These are phyloP conservation scores for Alternaria burnsii DNA, from an alignment of 2,329 filamentous ascomycete genomes.

Conservation along the genomic window DNA sequence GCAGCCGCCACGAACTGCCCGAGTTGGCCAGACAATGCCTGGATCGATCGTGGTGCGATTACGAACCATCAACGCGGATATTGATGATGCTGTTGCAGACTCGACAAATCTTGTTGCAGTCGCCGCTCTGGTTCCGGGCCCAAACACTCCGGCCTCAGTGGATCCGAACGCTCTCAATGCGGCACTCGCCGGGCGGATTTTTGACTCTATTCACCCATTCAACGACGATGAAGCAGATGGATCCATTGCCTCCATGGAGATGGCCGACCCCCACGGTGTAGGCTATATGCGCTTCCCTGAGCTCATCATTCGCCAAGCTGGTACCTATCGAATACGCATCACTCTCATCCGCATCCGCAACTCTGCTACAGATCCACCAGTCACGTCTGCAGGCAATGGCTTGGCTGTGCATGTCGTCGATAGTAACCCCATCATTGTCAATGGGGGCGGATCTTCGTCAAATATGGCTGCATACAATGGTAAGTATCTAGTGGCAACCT, in stretches of 20 bases:
- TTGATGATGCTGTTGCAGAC: conserved; percentile 44
- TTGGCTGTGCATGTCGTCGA: conserved; percentile 45
- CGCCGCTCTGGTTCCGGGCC: conserved; percentile 42
- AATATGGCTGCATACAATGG: conserved; percentile 38
- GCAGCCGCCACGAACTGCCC: conserved; percentile 47
- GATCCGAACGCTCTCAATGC: conserved; percentile 42
- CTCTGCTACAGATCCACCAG: conserved; percentile 37
- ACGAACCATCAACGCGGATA: conserved; percentile 41
- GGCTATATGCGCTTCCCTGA: conserved; percentile 51
- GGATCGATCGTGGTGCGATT: conserved; percentile 47
- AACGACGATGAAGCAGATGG: conserved; percentile 49
- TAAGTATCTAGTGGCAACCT: conserved; percentile 45
- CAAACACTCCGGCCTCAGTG: conserved; percentile 37
- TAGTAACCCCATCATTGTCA: conserved; percentile 47
- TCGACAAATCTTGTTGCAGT: conserved; percentile 47
- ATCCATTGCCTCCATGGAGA: conserved; percentile 48
- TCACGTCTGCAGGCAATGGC: conserved; percentile 36
- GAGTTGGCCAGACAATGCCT: conserved; percentile 42
- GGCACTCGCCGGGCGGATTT: conserved; percentile 41
- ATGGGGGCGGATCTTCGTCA: conserved; percentile 30
- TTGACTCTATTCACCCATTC: conserved; percentile 49
- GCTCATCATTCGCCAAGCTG: conserved; percentile 47
- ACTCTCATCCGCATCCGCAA: conserved; percentile 47
- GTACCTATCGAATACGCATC: conserved; percentile 50
- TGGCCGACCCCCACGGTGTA: conserved; percentile 46